Evolutionary conservation across 352 stramenopile genomes (phyloP).

Genomic region (Blastocystis hominis): DNA sequence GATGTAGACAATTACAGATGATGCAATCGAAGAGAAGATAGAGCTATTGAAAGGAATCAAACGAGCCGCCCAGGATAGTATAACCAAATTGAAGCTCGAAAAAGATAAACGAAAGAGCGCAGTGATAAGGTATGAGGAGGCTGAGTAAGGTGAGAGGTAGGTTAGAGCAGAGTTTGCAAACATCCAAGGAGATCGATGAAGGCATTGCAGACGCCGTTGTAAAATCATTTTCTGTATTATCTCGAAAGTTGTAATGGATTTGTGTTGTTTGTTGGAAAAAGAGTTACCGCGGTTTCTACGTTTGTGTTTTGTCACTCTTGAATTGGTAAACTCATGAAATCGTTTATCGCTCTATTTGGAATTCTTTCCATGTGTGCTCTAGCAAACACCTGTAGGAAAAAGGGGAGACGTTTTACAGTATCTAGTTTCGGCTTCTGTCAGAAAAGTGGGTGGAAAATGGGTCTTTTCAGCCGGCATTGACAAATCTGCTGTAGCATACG

Average conservation of each 20-base stretch:
- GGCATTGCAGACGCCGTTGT: not conserved
- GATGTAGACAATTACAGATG: not conserved
- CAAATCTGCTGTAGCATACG: not conserved
- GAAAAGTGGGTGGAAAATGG: conserved; percentile 11
- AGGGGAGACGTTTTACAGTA: not conserved
- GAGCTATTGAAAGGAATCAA: not conserved
- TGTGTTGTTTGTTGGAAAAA: not conserved
- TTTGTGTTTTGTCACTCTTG: not conserved
- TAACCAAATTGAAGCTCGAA: not conserved
- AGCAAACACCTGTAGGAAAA: not conserved
- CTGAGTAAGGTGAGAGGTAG: not conserved
- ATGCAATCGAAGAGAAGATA: not conserved
- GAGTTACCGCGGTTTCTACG: not conserved
- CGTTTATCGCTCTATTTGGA: not conserved
- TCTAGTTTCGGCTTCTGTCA: conserved; percentile 15
- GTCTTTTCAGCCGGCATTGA: not conserved
- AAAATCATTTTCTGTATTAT: not conserved
- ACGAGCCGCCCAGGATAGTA: not conserved
- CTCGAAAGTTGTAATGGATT: not conserved
- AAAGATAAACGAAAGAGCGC: not conserved
- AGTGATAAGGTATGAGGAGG: not conserved
- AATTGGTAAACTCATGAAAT: conserved; percentile 24
- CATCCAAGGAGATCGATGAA: not conserved
- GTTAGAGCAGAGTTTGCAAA: not conserved
- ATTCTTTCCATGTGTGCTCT: not conserved